Base-by-base conservation (phyloP, 805 yeast species). In the Wickerhamiella spandovensis region DNA sequence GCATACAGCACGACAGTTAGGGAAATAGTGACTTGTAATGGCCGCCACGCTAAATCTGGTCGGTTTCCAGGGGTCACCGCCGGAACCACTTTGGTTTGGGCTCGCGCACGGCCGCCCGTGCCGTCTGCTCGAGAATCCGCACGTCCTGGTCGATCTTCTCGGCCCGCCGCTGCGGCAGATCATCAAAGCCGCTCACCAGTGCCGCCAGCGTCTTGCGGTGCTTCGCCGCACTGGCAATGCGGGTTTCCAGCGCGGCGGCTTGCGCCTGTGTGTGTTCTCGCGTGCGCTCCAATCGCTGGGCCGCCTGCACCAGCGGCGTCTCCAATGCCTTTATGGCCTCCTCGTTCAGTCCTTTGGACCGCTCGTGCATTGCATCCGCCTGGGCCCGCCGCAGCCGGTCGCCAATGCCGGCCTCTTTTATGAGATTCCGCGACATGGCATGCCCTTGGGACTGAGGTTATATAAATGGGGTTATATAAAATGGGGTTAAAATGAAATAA, bases 91-190 rank as follows among this genome's bases (percentile, higher is more conserved):
- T 24, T n/a, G n/a, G n/a, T n/a, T n/a, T n/a, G n/a, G n/a, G n/a
- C n/a, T n/a, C n/a, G 42, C 30, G 30, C 9, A 10, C 9, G 9
- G 30, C 30, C 9, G 30, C 30, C 10, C 9, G 9, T 3, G 20
- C 20, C 6, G 39, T 35, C 20, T 35, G 17, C 60, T 87, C 95
- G 43, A 87, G 63, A 1, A 84, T 78, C 45, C 95, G 66, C 18
- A 88, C 65, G 47, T 81, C 79, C 55, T 82, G 83, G 63, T 87
- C 95, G 2, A 84, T 59, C 15, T 73, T 53, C 61, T 87, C 96
- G 0, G 86, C 79, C 56, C 77, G 18, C 37, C 41, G 32, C 38
- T 56, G 59, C 24, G 53, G 22, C 12, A n/a, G 48, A 4, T 42
- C 21, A 15, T 50, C 49, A 17, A 30, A n/a, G 17, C 17, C 30